These are phyloP conservation scores for Gymnopus androsaceus DNA, from an alignment of 1,284 basidiomycete genomes.

Conservation along the genomic window DNA sequence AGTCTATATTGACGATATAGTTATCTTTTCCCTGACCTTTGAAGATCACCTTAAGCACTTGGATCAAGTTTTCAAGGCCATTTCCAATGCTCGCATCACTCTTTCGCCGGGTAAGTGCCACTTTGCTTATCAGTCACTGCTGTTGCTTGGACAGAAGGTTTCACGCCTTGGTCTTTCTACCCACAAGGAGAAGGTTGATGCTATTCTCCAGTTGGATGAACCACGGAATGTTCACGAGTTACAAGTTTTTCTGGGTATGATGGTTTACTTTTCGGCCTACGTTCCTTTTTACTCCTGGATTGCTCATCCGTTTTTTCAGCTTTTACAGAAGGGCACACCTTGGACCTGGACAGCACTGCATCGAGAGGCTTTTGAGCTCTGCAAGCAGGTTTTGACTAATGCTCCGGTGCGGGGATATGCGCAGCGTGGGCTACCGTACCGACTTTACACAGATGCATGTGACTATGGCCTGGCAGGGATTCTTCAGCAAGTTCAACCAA, in stretches of 20 bases:
- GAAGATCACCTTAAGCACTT: conserved; percentile 24
- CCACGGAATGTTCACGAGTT: conserved; percentile 27
- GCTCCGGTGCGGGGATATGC: conserved; percentile 35
- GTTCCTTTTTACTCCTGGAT: conserved; percentile 34
- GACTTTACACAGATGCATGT: conserved; percentile 38
- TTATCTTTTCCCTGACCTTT: conserved; percentile 28
- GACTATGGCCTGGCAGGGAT: conserved; percentile 34
- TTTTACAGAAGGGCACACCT: conserved; percentile 21
- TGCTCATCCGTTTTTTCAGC: conserved; percentile 28
- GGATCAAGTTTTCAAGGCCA: conserved; percentile 20
- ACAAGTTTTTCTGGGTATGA: conserved; percentile 31
- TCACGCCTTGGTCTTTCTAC: conserved; percentile 33
- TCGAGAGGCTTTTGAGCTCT: conserved; percentile 26
- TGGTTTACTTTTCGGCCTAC: conserved; percentile 32
- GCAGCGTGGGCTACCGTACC: conserved; percentile 25
- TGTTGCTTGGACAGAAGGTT: conserved; percentile 34
- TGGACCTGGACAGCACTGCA: conserved; percentile 32
- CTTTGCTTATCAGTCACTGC: conserved; percentile 28
- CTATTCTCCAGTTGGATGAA: conserved; percentile 23
- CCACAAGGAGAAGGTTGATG: conserved; percentile 32
- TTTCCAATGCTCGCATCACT: conserved; percentile 26
- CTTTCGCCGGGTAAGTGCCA: conserved; percentile 33
- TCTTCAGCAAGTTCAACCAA: conserved; percentile 25
- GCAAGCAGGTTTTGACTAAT: conserved; percentile 27
- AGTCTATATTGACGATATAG: conserved; percentile 25